Percentiles rank a stretch among this genome's conserved stretches.
phyloP scores from a whole-genome alignment of 805 yeast genomes.

The Zygotorulaspora florentina region DNA sequence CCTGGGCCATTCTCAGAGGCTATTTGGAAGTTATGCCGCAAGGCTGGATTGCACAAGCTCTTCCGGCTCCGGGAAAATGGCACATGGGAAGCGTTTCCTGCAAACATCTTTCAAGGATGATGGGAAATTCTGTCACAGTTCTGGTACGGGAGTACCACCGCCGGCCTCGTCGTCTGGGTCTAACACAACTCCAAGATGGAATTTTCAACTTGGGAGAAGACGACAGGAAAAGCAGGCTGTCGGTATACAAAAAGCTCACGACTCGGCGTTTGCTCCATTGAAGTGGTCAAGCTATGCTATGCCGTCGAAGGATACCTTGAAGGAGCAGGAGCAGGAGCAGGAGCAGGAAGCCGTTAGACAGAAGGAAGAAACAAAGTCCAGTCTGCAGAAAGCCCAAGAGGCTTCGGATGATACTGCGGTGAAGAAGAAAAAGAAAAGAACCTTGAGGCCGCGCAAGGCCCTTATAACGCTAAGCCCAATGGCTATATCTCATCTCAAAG shows the following conservation, averaged over 20 bases:
- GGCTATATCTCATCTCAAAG: slow-evolving; percentile 69
- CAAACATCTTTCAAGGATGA: slow-evolving; percentile 16
- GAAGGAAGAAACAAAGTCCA: slow-evolving; percentile 16
- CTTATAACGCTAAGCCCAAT: slow-evolving; percentile 73
- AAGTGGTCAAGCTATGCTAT: slow-evolving; percentile 45
- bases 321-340: slow-evolving; percentile 46
- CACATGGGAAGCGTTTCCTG: slow-evolving; percentile 12
- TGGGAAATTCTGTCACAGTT: neutral
- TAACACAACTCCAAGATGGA: slow-evolving; percentile 9
- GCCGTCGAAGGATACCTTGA: slow-evolving; percentile 45
- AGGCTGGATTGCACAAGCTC: slow-evolving; percentile 5
- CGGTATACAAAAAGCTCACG: neutral
- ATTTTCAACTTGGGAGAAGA: slow-evolving; percentile 4
- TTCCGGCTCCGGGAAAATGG: slow-evolving; percentile 3
- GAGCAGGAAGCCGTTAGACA: slow-evolving; percentile 26
- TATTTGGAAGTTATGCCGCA: slow-evolving; percentile 8
- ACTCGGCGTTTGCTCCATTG: slow-evolving; percentile 2
- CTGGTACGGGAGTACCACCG: slow-evolving; percentile 2
- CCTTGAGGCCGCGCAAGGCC: slow-evolving; percentile 82
- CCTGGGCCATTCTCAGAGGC: slow-evolving; percentile 8
- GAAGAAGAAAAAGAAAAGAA: slow-evolving; percentile 49
- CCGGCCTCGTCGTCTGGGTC: slow-evolving; percentile 5
- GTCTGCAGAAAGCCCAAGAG: slow-evolving; percentile 18
- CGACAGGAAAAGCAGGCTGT: slow-evolving; percentile 2
- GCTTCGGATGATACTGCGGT: slow-evolving; percentile 11